Conservation (phyloP, 371 early-diverging fungal species). For the Conidiobolus coronatus region DNA sequence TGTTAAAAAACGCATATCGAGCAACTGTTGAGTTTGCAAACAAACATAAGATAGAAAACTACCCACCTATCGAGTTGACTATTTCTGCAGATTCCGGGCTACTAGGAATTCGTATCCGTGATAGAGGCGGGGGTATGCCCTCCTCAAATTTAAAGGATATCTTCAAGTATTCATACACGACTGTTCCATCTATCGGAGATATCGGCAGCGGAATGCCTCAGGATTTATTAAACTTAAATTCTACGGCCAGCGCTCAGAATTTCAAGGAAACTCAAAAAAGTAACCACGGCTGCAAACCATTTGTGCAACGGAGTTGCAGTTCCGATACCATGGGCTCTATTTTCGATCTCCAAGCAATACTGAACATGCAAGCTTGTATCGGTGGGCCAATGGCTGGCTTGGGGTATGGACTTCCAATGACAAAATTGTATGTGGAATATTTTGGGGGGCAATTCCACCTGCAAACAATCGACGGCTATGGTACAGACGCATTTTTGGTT, state of each 20-base stretch:
- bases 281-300: no score
- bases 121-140: slow-evolving; percentile 83
- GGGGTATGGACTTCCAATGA: slow-evolving; percentile 69
- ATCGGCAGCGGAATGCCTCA: slow-evolving; percentile 17
- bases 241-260: slow-evolving; percentile 11
- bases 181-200: slow-evolving; percentile 39
- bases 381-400: slow-evolving; percentile 67
- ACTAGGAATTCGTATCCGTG: slow-evolving; percentile 70
- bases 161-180: slow-evolving; percentile 86
- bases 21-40: slow-evolving; percentile 66
- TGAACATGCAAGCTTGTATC: slow-evolving; percentile 55
- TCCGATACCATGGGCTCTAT: slow-evolving; percentile 14
- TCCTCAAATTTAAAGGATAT: slow-evolving; percentile 45
- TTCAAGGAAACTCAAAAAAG: no score
- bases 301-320: no score
- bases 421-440: slow-evolving; percentile 77
- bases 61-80: slow-evolving; percentile 66
- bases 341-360: slow-evolving; percentile 30
- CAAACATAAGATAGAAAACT: slow-evolving; percentile 17
- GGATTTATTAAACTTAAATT: no score
- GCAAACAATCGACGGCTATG: slow-evolving; percentile 65
- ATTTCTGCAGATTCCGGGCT: slow-evolving; percentile 53
- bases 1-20: slow-evolving; percentile 77
- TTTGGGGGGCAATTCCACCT: slow-evolving; percentile 82
- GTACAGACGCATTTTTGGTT: slow-evolving; percentile 79